These are phyloP conservation scores for Cucurbita ficifolia DNA, from an alignment of 306 rosid genomes.

Conservation along the genomic window DNA sequence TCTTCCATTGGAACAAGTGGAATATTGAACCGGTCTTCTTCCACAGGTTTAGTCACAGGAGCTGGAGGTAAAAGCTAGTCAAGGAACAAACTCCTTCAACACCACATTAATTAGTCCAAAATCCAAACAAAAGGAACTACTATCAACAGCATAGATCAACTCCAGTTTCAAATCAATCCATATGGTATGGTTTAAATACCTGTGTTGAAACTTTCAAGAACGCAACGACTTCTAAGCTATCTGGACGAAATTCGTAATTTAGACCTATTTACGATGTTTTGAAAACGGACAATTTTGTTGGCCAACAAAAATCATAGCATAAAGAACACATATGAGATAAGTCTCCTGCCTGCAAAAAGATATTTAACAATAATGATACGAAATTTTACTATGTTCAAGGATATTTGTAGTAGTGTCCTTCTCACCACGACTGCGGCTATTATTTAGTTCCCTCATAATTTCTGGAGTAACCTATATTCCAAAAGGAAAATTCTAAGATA, in stretches of 20 bases:
- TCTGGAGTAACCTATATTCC: conserved; percentile 76
- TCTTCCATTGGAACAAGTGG: conserved; percentile 95
- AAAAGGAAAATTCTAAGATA: background rate
- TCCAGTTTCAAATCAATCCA: too few species aligned
- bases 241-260: background rate
- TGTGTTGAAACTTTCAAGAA: background rate
- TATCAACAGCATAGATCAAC: too few species aligned
- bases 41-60: conserved; percentile 49
- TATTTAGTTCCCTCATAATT: conserved; percentile 55
- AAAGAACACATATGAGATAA: background rate
- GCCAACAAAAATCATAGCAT: background rate
- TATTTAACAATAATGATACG: background rate
- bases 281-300: background rate
- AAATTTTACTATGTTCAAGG: conserved; percentile 24
- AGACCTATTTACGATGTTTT: background rate
- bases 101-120: background rate
- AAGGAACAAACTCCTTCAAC: conserved; percentile 18
- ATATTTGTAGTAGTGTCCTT: conserved; percentile 61
- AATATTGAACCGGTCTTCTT: conserved; percentile 73
- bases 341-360: background rate
- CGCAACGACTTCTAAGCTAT: background rate
- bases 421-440: conserved; percentile 84
- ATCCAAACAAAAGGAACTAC: background rate
- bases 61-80: conserved; percentile 26
- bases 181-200: too few species aligned